Evolutionary conservation across 2,329 filamentous ascomycete species (phyloP).

Genomic region (Cytospora schulzeri): DNA sequence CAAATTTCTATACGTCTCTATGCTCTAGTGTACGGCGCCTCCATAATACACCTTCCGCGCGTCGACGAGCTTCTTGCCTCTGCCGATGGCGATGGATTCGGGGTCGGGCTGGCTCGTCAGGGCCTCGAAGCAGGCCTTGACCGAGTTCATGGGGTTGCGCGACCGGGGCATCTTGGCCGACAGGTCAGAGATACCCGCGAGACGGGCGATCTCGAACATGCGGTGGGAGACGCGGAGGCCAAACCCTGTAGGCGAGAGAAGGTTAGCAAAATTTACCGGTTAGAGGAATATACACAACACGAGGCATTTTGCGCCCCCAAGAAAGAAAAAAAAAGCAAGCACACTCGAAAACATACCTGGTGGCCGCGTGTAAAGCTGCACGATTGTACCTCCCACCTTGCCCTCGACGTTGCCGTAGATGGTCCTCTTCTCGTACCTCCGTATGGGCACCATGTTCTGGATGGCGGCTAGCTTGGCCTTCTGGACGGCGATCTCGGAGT

Average conservation of each 20-base stretch:
- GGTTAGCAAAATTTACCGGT: conserved; percentile 11
- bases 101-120: conserved; percentile 82
- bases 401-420: conserved; percentile 82
- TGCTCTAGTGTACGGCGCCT: conserved; percentile 65
- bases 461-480: conserved; percentile 83
- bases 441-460: conserved; percentile 89
- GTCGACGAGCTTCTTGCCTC: conserved; percentile 95
- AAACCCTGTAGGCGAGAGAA: conserved; percentile 67
- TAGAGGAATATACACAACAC: conserved; percentile 13
- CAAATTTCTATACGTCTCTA: conserved; percentile 29
- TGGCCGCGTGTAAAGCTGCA: conserved; percentile 79
- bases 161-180: conserved; percentile 80
- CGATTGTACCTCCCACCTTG: conserved; percentile 86
- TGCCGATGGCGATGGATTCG: conserved; percentile 83
- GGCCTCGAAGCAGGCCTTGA: conserved; percentile 87
- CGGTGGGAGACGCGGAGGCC: conserved; percentile 88
- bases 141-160: conserved; percentile 95
- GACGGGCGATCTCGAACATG: conserved; percentile 92
- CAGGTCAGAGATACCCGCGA: conserved; percentile 84
- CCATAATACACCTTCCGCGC: conserved; percentile 97
- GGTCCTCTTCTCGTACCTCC: conserved; percentile 87
- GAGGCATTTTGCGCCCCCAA: too few relatives aligned
- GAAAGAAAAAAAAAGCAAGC: conserved; percentile 1
- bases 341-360: conserved; percentile 66
- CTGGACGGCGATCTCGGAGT: conserved; percentile 64